phyloP scores from a whole-genome alignment of 179 eudicot genomes.

The Spinacia oleracea region DNA sequence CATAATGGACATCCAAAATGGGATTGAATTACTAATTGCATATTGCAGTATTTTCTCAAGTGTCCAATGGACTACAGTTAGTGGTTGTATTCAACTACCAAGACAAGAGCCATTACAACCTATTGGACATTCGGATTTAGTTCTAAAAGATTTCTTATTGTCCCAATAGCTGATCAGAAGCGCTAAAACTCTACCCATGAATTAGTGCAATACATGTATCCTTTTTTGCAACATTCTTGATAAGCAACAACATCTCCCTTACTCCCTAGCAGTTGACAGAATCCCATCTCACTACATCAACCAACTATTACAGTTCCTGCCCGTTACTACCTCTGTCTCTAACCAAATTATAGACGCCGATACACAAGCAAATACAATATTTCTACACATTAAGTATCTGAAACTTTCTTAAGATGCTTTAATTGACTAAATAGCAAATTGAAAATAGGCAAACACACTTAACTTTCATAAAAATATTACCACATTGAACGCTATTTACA shows the following conservation, averaged over 20 bases:
- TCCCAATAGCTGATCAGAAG: neutral
- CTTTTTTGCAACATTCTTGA: neutral
- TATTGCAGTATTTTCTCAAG: neutral
- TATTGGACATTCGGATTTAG: neutral
- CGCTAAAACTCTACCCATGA: neutral
- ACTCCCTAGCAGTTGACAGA: neutral
- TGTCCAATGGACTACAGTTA: neutral
- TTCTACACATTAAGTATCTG: neutral
- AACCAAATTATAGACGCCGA: conserved; percentile 6
- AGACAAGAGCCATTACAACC: neutral
- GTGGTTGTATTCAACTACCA: neutral
- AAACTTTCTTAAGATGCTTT: neutral
- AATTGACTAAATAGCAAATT: neutral
- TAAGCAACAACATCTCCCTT: neutral
- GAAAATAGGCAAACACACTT: neutral
- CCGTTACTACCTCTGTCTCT: neutral
- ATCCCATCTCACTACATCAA: neutral
- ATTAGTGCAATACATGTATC: neutral
- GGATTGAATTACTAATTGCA: neutral
- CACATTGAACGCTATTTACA: conserved; percentile 52
- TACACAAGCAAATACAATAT: neutral
- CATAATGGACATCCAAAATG: neutral
- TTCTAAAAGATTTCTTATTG: neutral
- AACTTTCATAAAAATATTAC: conserved; percentile 31
- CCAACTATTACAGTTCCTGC: neutral